Evolutionary conservation across 2,329 filamentous ascomycete genomes (phyloP).

Genomic region (Aspergillaceae sp.): DNA sequence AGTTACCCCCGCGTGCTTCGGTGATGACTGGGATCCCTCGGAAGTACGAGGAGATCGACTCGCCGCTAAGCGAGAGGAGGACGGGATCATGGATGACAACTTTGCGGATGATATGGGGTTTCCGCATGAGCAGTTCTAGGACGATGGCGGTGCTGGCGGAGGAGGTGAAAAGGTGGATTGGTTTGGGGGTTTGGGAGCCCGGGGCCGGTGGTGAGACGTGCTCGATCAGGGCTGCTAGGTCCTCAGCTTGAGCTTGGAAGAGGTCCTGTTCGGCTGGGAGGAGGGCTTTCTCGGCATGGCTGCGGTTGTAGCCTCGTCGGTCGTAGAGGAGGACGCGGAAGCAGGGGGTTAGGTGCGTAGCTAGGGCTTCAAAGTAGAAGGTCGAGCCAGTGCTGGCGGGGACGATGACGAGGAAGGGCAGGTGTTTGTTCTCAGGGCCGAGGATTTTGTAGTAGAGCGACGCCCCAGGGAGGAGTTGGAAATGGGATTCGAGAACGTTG

Average conservation of each 20-base stretch:
- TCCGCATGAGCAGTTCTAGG: slow-evolving; percentile 10
- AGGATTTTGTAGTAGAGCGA: not conserved
- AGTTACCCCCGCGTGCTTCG: slow-evolving; percentile 1
- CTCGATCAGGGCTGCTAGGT: not conserved
- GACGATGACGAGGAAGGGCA: not conserved
- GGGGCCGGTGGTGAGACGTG: not conserved
- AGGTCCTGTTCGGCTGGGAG: not conserved
- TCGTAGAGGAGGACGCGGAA: not conserved
- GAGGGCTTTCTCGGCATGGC: not conserved
- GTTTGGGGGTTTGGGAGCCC: not conserved
- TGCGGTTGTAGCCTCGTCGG: not conserved
- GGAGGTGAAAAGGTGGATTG: not conserved
- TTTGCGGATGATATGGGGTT: slow-evolving; percentile 36
- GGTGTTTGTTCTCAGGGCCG: not conserved
- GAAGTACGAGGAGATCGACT: too few relatives aligned
- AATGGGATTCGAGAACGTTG: too few relatives aligned
- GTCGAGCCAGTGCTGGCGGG: not conserved
- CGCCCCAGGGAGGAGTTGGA: not conserved
- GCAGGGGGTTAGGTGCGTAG: not conserved
- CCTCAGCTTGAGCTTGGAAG: not conserved
- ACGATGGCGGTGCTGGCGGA: not conserved
- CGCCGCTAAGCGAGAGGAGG: slow-evolving; percentile 9
- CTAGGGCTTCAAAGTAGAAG: not conserved
- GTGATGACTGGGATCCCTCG: not conserved
- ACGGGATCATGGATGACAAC: slow-evolving; percentile 43